Conservation (phyloP, 2,329 filamentous ascomycete species). For the Stagonosporopsis chrysanthemi region DNA sequence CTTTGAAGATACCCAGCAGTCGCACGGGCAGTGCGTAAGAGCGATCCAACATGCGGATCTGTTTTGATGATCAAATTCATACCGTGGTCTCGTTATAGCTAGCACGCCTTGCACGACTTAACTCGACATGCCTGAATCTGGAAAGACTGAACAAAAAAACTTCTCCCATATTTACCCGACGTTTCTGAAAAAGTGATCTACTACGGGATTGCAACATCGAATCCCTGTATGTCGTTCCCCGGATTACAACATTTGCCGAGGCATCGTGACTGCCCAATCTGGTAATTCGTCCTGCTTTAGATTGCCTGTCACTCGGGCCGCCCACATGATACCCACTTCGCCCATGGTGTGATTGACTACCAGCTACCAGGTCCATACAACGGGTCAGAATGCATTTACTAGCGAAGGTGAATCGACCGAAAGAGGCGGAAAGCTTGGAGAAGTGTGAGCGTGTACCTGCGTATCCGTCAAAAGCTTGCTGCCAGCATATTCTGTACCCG, state of each 20-base stretch:
- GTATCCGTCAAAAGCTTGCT: neutral
- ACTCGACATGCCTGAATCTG: neutral
- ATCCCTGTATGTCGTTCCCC: conserved; percentile 23
- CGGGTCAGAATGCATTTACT: neutral
- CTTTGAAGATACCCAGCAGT: neutral
- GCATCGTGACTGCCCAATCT: neutral
- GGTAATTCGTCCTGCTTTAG: conserved; percentile 12
- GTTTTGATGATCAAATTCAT: too few species aligned
- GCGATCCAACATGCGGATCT: neutral
- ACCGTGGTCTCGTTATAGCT: neutral
- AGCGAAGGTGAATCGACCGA: neutral
- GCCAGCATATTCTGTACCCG: neutral
- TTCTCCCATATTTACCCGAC: neutral
- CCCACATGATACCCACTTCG: conserved; percentile 4
- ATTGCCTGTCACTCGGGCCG: neutral
- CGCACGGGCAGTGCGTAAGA: neutral
- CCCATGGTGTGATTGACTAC: conserved; percentile 1
- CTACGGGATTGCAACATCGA: conserved; percentile 21
- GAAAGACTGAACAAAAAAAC: neutral
- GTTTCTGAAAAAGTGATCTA: neutral
- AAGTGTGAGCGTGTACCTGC: neutral
- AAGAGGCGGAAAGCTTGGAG: conserved; percentile 7
- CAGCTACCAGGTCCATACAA: conserved; percentile 6
- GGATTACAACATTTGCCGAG: conserved; percentile 8
- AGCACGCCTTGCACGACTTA: neutral